Evolutionary conservation across 768 basidiomycete species (phyloP), one percentile per base, ranked within the genome.

Genomic region (Auricularia heimuer): DNA sequence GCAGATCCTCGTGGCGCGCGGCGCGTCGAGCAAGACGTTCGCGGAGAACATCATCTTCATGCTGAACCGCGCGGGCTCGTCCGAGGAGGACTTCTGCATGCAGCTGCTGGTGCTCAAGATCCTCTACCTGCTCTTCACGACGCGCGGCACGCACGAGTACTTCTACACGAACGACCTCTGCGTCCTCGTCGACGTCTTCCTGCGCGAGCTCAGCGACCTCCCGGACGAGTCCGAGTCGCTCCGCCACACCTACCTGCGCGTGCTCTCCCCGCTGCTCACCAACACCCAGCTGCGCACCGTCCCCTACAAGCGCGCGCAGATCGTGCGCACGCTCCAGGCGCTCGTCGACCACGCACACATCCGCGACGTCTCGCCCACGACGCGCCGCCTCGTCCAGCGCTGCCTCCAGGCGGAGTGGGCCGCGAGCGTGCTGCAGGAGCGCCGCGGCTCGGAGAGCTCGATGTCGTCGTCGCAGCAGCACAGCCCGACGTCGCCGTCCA

Each of bases 41-140:
- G 94, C 95, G 3, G 95, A 94, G 77, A 99, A 98, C 73, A 85
- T 99, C 82, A 98, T 99, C 65, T 99, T 98, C 75, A 99, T 99
- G 90, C 79, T 99, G 56, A 98, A 99, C 71, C 87, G 97, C 66
- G 90, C 95, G 56, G 94, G 88, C 71, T 85, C 87, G 51, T 90
- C 90, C 0, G 80, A 91, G 6, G 97, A 99, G 71, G 96, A 94
- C 71, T 78, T 93, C 18, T 97, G 94, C 77, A 92, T 96, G 87
- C 94, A 97, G 69, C 78, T 98, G 18, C 81, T 98, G 63, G 89
- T 98, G 62, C 80, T 99, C 70, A 99, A 99, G 75, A 82, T 98
- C 47, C 82, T 99, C 2, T 99, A 96, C 73, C 83, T 98, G 6
- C 82, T 99, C 10, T 98, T 98, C 74, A 96, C 94, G 16, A 97